Base-by-base conservation (phyloP, 768 basidiomycete species). In the Pleurotus tuber-regium region DNA sequence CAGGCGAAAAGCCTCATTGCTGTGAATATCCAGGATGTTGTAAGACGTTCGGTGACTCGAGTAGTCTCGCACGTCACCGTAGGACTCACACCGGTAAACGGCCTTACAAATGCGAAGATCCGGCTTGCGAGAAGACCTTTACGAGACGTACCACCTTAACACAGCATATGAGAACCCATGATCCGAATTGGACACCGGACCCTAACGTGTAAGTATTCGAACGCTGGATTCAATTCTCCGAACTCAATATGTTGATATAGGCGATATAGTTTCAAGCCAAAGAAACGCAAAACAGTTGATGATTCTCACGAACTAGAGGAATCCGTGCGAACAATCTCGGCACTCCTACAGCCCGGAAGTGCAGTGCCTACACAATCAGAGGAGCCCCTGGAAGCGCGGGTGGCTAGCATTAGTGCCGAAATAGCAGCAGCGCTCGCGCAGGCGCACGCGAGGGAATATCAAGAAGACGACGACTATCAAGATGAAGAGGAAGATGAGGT, bases 31-130 rank as follows among this genome's bases (percentile, higher is more conserved):
- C 87, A 2, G 88, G 83, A 6, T 96, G 92, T 66, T 80, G 78
- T 43, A 92, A 89, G 72, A 89, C 87, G 0, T 96, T 95, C 70
- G 84, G 89, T 41, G 92, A 96, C 64, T 95, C 92, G 3, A 92
- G 91, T 61, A 90, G 88, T 69, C 79, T 96, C 39, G 92, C 93
- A 43, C 83, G 93, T 55, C 93, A 96, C 72, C 83, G 93, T 47
- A 82, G 93, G 58, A 93, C 90, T 19, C 92, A 89, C 61, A 91
- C 88, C 7, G 90, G 87, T 36, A 92, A 89, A 66, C 82, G 89
- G 47, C 89, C 88, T 26, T 92, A 91, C 66, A 89, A 86, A 63
- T 92, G 91, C 63, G 88, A 90, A 65, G 84, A 89, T 56, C 80
- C 85, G 3, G 78, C 82, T 53, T 90, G 89, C 67, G 86, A 88